Base-by-base conservation (phyloP, 2,329 filamentous ascomycete species). In the Periconia macrospinosa region DNA sequence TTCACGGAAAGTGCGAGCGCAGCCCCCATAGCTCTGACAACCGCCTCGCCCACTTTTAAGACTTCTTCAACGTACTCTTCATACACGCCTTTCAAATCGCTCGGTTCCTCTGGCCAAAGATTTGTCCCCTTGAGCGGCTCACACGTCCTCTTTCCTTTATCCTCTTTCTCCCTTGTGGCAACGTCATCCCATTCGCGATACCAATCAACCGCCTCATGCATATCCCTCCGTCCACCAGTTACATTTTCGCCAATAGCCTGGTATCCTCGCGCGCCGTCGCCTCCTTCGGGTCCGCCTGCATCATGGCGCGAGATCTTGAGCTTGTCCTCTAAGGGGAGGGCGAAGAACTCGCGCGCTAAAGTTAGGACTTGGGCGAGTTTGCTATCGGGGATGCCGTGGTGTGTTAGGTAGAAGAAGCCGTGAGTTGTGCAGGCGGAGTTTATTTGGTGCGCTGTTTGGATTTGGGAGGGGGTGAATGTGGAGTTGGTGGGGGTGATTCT, bases 361-460 rank as follows among this genome's bases (percentile, higher is more conserved):
- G 46, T 40, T 30, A 76, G 63, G 11, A 75, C 51, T 9, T 61
- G 23, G 18, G 69, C 58, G 6, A 72, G 62, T 6, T 49, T 65
- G 1, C 59, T 14, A 0, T 37, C 14, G 0, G 75, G 68, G 18
- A 78, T 75, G 13, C 73, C 75, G 57, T 78, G 76, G 6, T 71
- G 72, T 33, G 64, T 73, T 2, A 78, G 70, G 56, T 78, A 76
- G 61, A 78, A 76, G 64, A 78, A 78, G 50, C 75, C 76, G 49
- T 73, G 74, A 43, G 68, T 59, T 15, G 58, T 57, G 59, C 75
- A 78, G 3, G 75, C 75, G 19, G 54, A 41, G 47, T 70, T 66
- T 41, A 75, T 69, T 30, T 73, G 67, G 7, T 57, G 49, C 2
- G 72, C 64, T 11, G 65, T 72, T 45, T 63, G 56, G 27, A 59